Evolutionary conservation across 768 basidiomycete genomes (phyloP).

Genomic region (Trametes elegans): DNA sequence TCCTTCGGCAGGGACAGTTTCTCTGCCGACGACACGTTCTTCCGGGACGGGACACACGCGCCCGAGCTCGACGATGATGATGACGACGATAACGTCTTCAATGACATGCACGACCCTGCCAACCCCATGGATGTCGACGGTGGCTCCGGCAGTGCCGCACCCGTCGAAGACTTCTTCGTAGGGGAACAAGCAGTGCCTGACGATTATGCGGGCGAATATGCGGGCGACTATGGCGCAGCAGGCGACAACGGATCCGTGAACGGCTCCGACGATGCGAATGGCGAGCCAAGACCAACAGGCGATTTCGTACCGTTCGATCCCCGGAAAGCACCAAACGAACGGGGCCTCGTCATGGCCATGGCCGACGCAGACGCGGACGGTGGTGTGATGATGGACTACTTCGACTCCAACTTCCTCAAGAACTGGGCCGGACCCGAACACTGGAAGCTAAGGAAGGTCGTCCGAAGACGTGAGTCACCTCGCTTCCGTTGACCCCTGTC

Average conservation of each 20-base stretch:
- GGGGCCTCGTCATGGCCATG: constrained; percentile 87
- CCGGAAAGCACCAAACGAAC: constrained; percentile 66
- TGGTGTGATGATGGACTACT: constrained; percentile 76
- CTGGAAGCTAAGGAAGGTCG: constrained; percentile 89
- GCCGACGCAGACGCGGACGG: constrained; percentile 61
- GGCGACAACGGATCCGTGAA: constrained; percentile 46
- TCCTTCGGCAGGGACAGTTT: constrained; percentile 72
- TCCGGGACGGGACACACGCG: constrained; percentile 50
- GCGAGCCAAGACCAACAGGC: constrained; percentile 34
- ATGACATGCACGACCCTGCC: constrained; percentile 34
- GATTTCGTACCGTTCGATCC: constrained; percentile 83
- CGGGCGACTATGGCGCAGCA: constrained; percentile 41
- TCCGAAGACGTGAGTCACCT: constrained; percentile 65
- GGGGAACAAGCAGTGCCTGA: constrained; percentile 57
- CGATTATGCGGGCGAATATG: constrained; percentile 37
- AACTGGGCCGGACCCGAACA: constrained; percentile 99
- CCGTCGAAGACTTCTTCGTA: constrained; percentile 65
- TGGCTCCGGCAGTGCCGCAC: constrained; percentile 31
- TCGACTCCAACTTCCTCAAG: constrained; percentile 82
- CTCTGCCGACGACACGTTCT: constrained; percentile 61
- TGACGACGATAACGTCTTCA: constrained; percentile 38
- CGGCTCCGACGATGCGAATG: constrained; percentile 39
- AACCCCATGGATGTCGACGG: constrained; percentile 41
- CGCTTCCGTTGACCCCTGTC: not conserved
- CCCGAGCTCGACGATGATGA: constrained; percentile 43